Percentiles rank a stretch among this genome's conserved stretches.
These are phyloP conservation scores for Raffaelea arxii DNA, from an alignment of 2,329 filamentous ascomycete genomes.

Conservation along the genomic window DNA sequence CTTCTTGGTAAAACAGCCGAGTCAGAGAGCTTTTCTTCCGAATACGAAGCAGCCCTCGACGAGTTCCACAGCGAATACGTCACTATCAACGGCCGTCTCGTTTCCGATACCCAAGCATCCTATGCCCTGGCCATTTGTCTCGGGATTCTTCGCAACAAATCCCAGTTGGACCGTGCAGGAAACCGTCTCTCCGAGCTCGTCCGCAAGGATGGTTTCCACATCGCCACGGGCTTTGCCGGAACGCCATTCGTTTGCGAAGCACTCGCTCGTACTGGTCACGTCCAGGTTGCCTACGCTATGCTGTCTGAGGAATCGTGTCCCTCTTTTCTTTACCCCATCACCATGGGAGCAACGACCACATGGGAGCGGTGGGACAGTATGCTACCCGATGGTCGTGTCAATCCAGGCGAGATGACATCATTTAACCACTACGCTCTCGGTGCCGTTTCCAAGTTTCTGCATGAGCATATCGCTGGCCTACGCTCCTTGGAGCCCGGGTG, in stretches of 20 bases:
- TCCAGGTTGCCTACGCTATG: slow-evolving; percentile 21
- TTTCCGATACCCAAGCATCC: slow-evolving; percentile 19
- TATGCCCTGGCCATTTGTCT: slow-evolving; percentile 18
- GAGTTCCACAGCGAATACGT: slow-evolving; percentile 20
- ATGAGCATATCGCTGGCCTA: slow-evolving; percentile 23
- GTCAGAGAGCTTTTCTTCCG: no score
- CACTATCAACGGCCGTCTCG: slow-evolving; percentile 11
- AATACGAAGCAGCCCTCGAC: no score
- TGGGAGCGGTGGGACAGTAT: slow-evolving; percentile 34
- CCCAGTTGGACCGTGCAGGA: slow-evolving; percentile 5
- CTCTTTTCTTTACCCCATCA: slow-evolving; percentile 27
- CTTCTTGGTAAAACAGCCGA: background rate
- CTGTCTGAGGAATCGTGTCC: slow-evolving; percentile 21
- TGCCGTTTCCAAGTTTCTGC: slow-evolving; percentile 27
- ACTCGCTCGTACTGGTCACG: slow-evolving; percentile 3
- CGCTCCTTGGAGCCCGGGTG: slow-evolving; percentile 19
- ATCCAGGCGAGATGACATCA: slow-evolving; percentile 28
- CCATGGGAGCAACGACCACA: slow-evolving; percentile 27
- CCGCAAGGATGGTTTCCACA: slow-evolving; percentile 9
- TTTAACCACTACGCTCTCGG: slow-evolving; percentile 33
- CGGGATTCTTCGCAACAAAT: slow-evolving; percentile 8
- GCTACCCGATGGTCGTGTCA: slow-evolving; percentile 24
- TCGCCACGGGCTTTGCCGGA: slow-evolving; percentile 19
- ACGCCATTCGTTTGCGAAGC: slow-evolving; percentile 15
- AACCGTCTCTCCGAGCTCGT: slow-evolving; percentile 4